phyloP scores from a whole-genome alignment of 2,329 filamentous ascomycete genomes.

The Penicillium sp. region DNA sequence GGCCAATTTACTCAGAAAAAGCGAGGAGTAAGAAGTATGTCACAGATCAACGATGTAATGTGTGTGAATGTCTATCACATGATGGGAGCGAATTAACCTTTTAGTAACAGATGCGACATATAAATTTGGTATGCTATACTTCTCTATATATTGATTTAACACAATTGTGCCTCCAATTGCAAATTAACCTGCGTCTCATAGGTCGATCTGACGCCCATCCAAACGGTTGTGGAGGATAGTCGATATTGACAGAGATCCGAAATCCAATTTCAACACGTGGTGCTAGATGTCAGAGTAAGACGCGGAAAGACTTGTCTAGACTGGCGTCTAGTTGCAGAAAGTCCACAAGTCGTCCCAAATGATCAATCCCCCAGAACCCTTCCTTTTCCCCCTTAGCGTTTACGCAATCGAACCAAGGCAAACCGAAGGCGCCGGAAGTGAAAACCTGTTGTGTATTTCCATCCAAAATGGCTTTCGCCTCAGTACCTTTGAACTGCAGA shows the following conservation, averaged over 20 bases:
- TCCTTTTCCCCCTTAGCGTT: constrained; percentile 55
- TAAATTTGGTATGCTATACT: too few relatives aligned
- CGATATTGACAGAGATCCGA: background rate
- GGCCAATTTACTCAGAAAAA: background rate
- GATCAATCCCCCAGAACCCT: constrained; percentile 60
- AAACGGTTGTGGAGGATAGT: background rate
- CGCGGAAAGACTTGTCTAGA: constrained; percentile 27
- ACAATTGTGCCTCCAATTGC: background rate
- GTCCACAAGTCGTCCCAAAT: constrained; percentile 55
- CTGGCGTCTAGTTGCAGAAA: constrained; percentile 51
- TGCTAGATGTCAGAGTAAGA: constrained; percentile 20
- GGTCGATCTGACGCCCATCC: background rate
- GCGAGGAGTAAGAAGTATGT: background rate
- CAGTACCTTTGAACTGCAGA: constrained; percentile 26
- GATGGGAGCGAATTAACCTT: background rate
- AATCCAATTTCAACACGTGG: background rate
- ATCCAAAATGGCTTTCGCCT: constrained; percentile 48
- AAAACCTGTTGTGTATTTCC: constrained; percentile 53
- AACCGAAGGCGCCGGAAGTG: constrained; percentile 56
- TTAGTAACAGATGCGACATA: too few relatives aligned
- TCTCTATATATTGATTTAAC: background rate
- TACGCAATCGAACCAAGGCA: constrained; percentile 60
- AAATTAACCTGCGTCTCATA: background rate
- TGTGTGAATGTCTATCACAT: background rate
- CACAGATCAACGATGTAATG: background rate